Conservation (phyloP, 345 rosid species). For the Mangifera indica region DNA sequence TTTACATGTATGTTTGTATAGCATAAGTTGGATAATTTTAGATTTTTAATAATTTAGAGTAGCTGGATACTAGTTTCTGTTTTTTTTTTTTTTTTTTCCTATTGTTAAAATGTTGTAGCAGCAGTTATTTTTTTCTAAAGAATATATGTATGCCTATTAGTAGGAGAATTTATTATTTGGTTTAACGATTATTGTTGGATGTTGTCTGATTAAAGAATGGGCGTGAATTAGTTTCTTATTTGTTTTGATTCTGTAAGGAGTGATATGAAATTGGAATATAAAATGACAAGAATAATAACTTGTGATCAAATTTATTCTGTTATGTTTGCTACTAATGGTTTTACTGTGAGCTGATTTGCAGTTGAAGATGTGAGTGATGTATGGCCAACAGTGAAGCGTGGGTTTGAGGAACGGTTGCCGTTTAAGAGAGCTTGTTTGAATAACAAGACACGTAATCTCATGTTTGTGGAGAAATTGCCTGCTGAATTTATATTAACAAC, state of each 20-base stretch:
- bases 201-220: not conserved
- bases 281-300: not conserved
- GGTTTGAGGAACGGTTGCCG: conserved; percentile 70
- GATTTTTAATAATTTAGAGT: not conserved
- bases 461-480: conserved; percentile 71
- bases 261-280: not conserved
- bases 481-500: conserved; percentile 86
- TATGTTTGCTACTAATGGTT: conserved; percentile 10
- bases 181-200: not conserved
- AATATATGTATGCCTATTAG: not conserved
- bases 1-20: not conserved
- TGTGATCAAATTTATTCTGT: not conserved
- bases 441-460: conserved; percentile 86
- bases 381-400: conserved; percentile 77
- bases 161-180: not conserved
- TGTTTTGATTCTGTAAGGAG: not conserved
- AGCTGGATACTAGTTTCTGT: conserved; percentile 16
- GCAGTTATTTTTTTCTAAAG: no score
- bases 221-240: not conserved
- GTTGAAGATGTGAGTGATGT: conserved; percentile 95
- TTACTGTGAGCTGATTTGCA: conserved; percentile 24
- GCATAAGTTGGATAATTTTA: not conserved
- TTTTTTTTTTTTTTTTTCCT: not conserved
- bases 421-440: conserved; percentile 67
- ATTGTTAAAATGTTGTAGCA: not conserved